Base-by-base conservation (phyloP, 2,329 filamentous ascomycete genomes). In the Epichloe brachyelytri region DNA sequence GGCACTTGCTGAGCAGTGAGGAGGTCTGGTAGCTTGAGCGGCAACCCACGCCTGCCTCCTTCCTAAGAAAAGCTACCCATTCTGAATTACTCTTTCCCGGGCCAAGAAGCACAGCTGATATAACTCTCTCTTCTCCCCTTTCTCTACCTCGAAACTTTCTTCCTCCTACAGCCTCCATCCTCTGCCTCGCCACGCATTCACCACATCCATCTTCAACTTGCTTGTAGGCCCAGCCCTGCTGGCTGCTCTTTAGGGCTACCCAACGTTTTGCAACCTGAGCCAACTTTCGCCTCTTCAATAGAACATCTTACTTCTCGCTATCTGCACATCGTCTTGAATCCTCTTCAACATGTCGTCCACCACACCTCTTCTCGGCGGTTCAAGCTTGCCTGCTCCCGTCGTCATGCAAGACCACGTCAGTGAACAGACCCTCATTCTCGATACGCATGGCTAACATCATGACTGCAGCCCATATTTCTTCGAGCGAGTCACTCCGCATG, bases 401-500 rank as follows among this genome's bases (percentile, higher is more conserved):
- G 52, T 59, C n/a, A 53, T 68, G 57, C 64, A 65, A 48, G 67
- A 69, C 43, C 67, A 69, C 57, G 67, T 67, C 46, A 59, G 52
- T 53, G 19, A 19, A 19, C 41, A 22, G 4, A 30, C 26, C 2
- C n/a, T 44, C 5, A 2, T 6, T 34, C 14, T 4, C n/a, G 30
- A 12, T 40, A n/a, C 14, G 7, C 4, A 17, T 10, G n/a, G n/a
- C 48, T 53, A 37, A 53, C 22, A 14, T 33, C 14, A 26, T 6
- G 14, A 10, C n/a, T 44, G 36, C 44, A 78, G 74, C 71, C 74
- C 30, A 71, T 75, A 14, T 77, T 74, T 51, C 66, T 76, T 14
- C 71, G 74, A 58, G 72, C 69, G 45, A 72, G 71, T 40, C 75
- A 77, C 54, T 78, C 76, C 1, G 71, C 74, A 19, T 78, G 75